Conservation (phyloP, 371 early-diverging fungal genomes). For the Thermomucor indicae-seudaticae region DNA sequence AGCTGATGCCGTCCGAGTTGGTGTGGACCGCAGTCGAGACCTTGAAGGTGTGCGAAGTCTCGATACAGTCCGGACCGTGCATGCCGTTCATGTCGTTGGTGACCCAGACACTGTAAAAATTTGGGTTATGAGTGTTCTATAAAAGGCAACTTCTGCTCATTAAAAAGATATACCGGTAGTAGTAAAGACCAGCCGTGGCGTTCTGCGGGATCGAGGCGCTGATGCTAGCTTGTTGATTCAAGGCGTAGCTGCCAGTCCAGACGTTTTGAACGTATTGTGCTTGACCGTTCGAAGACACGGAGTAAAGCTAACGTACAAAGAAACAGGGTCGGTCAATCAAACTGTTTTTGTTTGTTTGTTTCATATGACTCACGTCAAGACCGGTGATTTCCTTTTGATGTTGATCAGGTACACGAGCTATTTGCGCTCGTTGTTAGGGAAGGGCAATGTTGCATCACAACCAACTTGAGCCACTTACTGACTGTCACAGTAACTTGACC, state of each 20-base stretch:
- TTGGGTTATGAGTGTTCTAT: background rate
- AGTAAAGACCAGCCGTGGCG: conserved; percentile 38
- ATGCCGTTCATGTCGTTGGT: conserved; percentile 36
- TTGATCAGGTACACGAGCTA: conserved; percentile 13
- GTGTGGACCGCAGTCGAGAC: conserved; percentile 53
- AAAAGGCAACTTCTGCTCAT: background rate
- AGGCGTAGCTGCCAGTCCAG: conserved; percentile 31
- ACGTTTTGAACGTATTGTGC: conserved; percentile 43
- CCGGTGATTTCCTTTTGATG: conserved; percentile 38
- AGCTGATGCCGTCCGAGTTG: conserved; percentile 50
- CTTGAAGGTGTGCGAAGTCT: conserved; percentile 60
- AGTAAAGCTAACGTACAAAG: conserved; percentile 29
- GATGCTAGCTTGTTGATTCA: conserved; percentile 32
- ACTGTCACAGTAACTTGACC: conserved; percentile 25
- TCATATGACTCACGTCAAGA: conserved; percentile 34
- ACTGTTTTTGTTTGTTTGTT: background rate
- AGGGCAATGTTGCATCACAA: background rate
- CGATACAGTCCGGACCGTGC: conserved; percentile 44
- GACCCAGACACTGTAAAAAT: conserved; percentile 36
- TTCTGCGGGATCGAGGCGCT: conserved; percentile 22
- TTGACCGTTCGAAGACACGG: conserved; percentile 23
- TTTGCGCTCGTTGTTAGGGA: no score
- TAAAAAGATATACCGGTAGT: conserved; percentile 33
- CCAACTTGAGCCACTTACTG: conserved; percentile 15
- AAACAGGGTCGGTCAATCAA: background rate